These are phyloP conservation scores for Blastomyces silverae DNA, from an alignment of 2,329 filamentous ascomycete species.

Conservation along the genomic window DNA sequence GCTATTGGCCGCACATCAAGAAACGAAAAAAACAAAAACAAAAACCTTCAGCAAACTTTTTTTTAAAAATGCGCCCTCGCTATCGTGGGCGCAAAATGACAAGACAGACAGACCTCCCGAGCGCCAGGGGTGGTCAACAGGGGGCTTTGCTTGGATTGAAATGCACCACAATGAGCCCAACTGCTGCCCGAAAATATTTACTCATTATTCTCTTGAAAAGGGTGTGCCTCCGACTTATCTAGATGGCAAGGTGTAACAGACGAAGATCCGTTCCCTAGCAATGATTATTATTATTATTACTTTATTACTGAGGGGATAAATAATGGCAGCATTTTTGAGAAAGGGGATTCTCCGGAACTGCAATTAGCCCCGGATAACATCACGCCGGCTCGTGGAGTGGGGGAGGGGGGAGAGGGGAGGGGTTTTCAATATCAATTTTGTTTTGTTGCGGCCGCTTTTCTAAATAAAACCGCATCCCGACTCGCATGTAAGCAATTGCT, in stretches of 20 bases:
- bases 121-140: conserved; percentile 2
- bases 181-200: conserved; percentile 2
- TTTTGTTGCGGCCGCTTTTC: no score
- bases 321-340: not conserved
- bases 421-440: not conserved
- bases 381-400: no score
- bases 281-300: no score
- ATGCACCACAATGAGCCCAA: conserved; percentile 9
- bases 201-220: not conserved
- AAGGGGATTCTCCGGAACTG: not conserved
- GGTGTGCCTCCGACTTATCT: not conserved
- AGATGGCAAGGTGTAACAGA: not conserved
- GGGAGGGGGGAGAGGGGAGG: no score
- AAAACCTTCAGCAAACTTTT: not conserved
- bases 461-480: no score
- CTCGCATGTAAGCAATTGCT: no score
- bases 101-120: not conserved
- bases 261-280: not conserved
- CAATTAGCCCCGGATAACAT: not conserved
- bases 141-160: not conserved
- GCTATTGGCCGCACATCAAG: not conserved
- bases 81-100: not conserved
- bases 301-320: not conserved
- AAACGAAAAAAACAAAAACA: no score
- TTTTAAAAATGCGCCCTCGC: not conserved